Percentiles rank a stretch among this genome's conserved stretches.
phyloP scores from a whole-genome alignment of 768 basidiomycete genomes.

The Suillus americanus region DNA sequence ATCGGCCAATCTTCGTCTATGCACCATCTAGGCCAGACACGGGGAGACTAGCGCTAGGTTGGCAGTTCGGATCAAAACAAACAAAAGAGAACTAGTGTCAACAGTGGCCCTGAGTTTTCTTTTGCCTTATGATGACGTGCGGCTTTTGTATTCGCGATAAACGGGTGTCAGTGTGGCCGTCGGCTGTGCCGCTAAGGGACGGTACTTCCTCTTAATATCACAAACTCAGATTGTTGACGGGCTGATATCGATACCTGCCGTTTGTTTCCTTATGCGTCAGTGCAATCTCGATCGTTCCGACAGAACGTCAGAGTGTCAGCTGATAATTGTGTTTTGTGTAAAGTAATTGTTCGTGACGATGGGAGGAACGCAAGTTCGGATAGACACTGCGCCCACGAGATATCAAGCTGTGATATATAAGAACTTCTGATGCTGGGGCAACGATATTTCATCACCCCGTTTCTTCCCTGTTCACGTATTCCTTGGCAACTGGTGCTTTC shows the following conservation, averaged over 20 bases:
- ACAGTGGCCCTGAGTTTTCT: slow-evolving; percentile 22
- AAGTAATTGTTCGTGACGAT: slow-evolving; percentile 22
- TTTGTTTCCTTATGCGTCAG: slow-evolving; percentile 25
- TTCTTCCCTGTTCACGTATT: slow-evolving; percentile 8
- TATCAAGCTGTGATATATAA: slow-evolving; percentile 6
- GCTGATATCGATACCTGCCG: slow-evolving; percentile 12
- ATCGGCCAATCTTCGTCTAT: not conserved
- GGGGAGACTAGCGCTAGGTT: not conserved
- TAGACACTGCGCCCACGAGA: slow-evolving; percentile 6
- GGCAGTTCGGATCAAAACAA: not conserved
- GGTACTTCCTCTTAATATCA: slow-evolving; percentile 17
- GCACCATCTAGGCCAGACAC: not conserved
- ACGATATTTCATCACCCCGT: not conserved
- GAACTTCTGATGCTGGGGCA: not conserved
- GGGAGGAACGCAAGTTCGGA: slow-evolving; percentile 13
- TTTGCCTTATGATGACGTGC: slow-evolving; percentile 16
- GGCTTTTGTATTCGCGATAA: slow-evolving; percentile 7
- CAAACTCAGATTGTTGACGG: slow-evolving; percentile 22
- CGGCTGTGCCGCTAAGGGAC: slow-evolving; percentile 27
- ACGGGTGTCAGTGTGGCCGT: slow-evolving; percentile 18
- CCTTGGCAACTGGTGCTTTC: slow-evolving; percentile 11
- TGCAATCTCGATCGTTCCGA: slow-evolving; percentile 23
- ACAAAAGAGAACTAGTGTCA: slow-evolving; percentile 20
- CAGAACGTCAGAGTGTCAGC: slow-evolving; percentile 21
- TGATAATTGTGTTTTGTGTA: slow-evolving; percentile 16